Conservation (phyloP, 1,139 yeast genomes). For the Yamadazyma membranifaciens region DNA sequence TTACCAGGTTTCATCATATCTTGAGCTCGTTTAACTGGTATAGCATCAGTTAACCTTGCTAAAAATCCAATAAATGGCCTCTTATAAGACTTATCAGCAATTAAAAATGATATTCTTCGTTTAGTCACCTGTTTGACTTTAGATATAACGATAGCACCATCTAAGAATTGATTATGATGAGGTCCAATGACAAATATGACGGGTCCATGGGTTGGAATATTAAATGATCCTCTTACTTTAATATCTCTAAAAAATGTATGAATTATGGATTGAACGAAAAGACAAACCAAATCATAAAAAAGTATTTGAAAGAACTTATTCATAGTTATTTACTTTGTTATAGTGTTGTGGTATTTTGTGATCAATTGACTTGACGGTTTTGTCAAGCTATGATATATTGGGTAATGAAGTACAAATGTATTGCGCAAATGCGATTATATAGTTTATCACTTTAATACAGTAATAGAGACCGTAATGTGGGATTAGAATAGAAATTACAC, state of each 20-base stretch:
- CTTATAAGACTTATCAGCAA: slow-evolving; percentile 64
- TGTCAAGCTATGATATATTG: too few relatives aligned
- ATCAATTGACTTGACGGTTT: too few relatives aligned
- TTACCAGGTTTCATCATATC: slow-evolving; percentile 50
- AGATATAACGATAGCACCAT: slow-evolving; percentile 42
- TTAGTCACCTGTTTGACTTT: slow-evolving; percentile 33
- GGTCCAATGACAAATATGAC: slow-evolving; percentile 47
- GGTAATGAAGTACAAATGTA: too few relatives aligned
- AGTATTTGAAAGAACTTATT: slow-evolving; percentile 7
- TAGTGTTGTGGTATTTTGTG: too few relatives aligned
- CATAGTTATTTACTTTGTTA: background rate
- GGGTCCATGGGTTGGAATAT: slow-evolving; percentile 40
- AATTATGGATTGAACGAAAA: slow-evolving; percentile 35
- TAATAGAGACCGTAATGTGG: too few relatives aligned
- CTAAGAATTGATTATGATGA: slow-evolving; percentile 47
- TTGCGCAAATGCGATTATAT: too few relatives aligned
- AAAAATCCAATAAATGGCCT: slow-evolving; percentile 52
- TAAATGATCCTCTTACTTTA: slow-evolving; percentile 38
- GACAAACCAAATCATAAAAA: slow-evolving; percentile 33
- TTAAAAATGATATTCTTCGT: slow-evolving; percentile 54
- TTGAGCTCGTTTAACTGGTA: slow-evolving; percentile 75
- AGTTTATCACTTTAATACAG: too few relatives aligned
- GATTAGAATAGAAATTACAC: too few relatives aligned
- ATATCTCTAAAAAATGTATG: slow-evolving; percentile 47
- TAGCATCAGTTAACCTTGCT: slow-evolving; percentile 58